Conservation (phyloP, 2,329 filamentous ascomycete genomes). For the Aspergillus tamarii region DNA sequence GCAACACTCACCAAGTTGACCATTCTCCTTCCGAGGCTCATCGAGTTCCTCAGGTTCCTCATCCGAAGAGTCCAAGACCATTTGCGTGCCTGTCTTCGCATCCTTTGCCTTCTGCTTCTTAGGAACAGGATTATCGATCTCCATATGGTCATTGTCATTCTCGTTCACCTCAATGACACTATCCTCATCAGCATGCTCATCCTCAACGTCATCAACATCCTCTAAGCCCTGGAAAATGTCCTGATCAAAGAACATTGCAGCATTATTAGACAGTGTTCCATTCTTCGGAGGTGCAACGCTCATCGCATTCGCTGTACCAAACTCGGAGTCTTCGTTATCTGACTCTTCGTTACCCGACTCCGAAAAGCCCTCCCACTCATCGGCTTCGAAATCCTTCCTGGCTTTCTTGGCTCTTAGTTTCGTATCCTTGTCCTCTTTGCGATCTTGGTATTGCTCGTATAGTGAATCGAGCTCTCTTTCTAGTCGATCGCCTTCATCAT, state of each 20-base stretch:
- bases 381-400: slow-evolving; percentile 77
- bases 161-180: slow-evolving; percentile 42
- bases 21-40: slow-evolving; percentile 46
- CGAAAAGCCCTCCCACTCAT: slow-evolving; percentile 91
- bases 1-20: slow-evolving; percentile 47
- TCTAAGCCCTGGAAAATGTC: slow-evolving; percentile 88
- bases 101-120: slow-evolving; percentile 30
- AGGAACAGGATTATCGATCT: slow-evolving; percentile 23
- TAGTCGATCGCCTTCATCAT: slow-evolving; percentile 79
- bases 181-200: slow-evolving; percentile 59
- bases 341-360: slow-evolving; percentile 64
- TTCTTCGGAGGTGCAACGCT: slow-evolving; percentile 38
- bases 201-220: slow-evolving; percentile 63
- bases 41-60: slow-evolving; percentile 38
- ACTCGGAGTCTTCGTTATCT: slow-evolving; percentile 58
- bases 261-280: slow-evolving; percentile 75
- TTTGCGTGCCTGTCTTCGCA: slow-evolving; percentile 28
- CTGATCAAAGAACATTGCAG: slow-evolving; percentile 88
- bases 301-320: slow-evolving; percentile 19
- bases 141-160: slow-evolving; percentile 26
- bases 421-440: slow-evolving; percentile 76
- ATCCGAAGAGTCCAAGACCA: slow-evolving; percentile 38
- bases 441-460: slow-evolving; percentile 84
- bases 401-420: slow-evolving; percentile 91
- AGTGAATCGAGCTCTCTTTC: slow-evolving; percentile 84